phyloP scores from a whole-genome alignment of 2,329 filamentous ascomycete genomes.

The Fonsecaea multimorphosa region DNA sequence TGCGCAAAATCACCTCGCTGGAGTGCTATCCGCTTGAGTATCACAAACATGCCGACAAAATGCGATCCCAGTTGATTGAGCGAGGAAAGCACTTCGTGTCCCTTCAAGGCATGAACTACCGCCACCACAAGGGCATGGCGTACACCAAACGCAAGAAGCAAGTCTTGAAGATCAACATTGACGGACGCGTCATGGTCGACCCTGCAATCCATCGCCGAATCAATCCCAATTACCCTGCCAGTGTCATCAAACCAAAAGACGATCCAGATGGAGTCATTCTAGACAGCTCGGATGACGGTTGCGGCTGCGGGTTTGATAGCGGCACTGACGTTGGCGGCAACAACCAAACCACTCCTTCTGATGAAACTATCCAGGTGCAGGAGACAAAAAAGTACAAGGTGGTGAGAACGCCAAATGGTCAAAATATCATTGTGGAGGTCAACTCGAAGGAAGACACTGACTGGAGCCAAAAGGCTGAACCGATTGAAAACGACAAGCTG shows the following conservation, averaged over 20 bases:
- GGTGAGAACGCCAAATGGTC: conserved; percentile 60
- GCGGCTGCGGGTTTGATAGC: conserved; percentile 42
- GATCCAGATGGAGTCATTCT: conserved; percentile 52
- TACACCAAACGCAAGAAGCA: conserved; percentile 81
- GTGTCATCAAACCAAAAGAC: conserved; percentile 74
- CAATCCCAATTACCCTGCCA: conserved; percentile 83
- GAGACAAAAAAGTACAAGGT: conserved; percentile 60
- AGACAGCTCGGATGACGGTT: conserved; percentile 45
- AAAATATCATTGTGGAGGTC: conserved; percentile 59
- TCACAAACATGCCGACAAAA: conserved; percentile 71
- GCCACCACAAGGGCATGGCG: conserved; percentile 78
- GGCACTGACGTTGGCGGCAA: conserved; percentile 44
- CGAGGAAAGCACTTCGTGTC: conserved; percentile 84
- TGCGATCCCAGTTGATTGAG: conserved; percentile 72
- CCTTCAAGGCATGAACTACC: conserved; percentile 81
- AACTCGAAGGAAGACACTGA: conserved; percentile 62
- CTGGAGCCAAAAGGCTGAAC: conserved; percentile 59
- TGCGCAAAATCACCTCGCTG: conserved; percentile 80
- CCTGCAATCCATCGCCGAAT: conserved; percentile 80
- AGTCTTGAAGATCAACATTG: conserved; percentile 80
- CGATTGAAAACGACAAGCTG: conserved; percentile 58
- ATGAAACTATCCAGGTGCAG: conserved; percentile 45
- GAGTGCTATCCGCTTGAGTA: conserved; percentile 78
- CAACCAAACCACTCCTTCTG: conserved; percentile 44
- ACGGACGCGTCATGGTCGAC: conserved; percentile 87